Conservation (phyloP, 106 monocot species). For the Acorus calamus region DNA sequence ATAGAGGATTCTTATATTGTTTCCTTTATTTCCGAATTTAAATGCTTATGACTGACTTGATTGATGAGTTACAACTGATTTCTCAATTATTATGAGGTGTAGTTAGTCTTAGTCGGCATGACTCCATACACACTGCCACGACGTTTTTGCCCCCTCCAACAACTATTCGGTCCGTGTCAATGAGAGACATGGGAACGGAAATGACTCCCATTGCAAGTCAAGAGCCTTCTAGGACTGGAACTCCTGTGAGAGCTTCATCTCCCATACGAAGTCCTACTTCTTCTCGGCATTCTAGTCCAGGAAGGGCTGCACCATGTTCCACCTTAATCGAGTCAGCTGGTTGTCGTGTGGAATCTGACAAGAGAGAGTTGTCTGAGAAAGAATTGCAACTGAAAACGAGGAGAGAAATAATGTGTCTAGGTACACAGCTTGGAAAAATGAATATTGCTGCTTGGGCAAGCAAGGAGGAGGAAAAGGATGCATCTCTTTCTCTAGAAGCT, state of each 20-base stretch:
- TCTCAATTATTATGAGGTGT: too few relatives aligned
- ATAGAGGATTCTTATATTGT: too few relatives aligned
- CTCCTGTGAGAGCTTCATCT: constrained; percentile 41
- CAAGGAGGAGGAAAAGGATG: constrained; percentile 2
- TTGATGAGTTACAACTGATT: too few relatives aligned
- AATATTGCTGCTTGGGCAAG: constrained; percentile 4
- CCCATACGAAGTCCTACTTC: constrained; percentile 41
- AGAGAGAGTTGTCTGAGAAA: background rate
- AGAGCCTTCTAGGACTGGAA: constrained; percentile 79
- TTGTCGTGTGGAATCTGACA: background rate
- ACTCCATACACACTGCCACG: constrained; percentile 21
- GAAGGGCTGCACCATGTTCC: background rate
- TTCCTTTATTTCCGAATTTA: too few relatives aligned
- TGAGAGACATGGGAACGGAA: constrained; percentile 93
- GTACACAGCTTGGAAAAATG: background rate
- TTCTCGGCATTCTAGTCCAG: constrained; percentile 32
- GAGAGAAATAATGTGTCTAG: constrained; percentile 7
- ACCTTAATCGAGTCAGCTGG: background rate
- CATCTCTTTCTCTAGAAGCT: background rate
- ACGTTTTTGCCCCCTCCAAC: constrained; percentile 20
- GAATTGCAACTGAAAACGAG: constrained; percentile 3
- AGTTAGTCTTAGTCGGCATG: constrained; percentile 27
- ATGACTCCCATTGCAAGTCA: constrained; percentile 95
- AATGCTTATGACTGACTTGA: too few relatives aligned
- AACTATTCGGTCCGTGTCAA: constrained; percentile 57